phyloP scores from a whole-genome alignment of 2,329 filamentous ascomycete genomes.

The Mariannaea elegans region DNA sequence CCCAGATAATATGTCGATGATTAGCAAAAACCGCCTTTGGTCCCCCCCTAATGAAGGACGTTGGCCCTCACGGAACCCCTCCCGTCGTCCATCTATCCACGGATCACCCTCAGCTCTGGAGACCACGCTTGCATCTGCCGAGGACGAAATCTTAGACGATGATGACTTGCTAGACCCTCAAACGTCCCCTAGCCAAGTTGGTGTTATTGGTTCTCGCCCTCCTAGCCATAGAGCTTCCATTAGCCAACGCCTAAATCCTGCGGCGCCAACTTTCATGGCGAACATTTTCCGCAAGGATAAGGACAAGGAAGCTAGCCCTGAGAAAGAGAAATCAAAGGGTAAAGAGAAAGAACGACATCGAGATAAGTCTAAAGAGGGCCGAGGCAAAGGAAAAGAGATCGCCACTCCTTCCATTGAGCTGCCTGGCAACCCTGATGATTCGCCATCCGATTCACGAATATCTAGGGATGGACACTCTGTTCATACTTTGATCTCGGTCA shows the following conservation, averaged over 20 bases:
- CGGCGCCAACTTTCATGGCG: conserved; percentile 86
- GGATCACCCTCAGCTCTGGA: conserved; percentile 73
- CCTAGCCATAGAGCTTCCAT: conserved; percentile 52
- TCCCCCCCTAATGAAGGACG: conserved; percentile 65
- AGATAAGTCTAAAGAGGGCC: conserved; percentile 47
- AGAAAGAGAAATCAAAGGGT: conserved; percentile 40
- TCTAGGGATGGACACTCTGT: conserved; percentile 67
- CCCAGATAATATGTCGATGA: conserved; percentile 52
- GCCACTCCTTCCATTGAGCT: conserved; percentile 51
- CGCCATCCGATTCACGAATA: conserved; percentile 61
- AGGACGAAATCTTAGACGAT: conserved; percentile 71
- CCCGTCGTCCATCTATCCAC: conserved; percentile 82
- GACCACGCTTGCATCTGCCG: conserved; percentile 69
- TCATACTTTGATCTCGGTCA: conserved; percentile 65
- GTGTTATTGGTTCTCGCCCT: conserved; percentile 83
- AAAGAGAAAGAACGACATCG: conserved; percentile 46
- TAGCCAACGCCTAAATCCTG: conserved; percentile 80
- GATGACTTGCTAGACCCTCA: conserved; percentile 62
- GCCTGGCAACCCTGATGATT: conserved; percentile 53
- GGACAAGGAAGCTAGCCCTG: conserved; percentile 45
- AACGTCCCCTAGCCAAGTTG: conserved; percentile 65
- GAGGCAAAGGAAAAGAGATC: conserved; percentile 50
- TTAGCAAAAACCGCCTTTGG: conserved; percentile 71
- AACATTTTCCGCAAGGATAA: conserved; percentile 66
- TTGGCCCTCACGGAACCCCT: conserved; percentile 72